Percentiles rank a stretch among this genome's conserved stretches.
phyloP scores from a whole-genome alignment of 345 rosid genomes.

The Bruguiera parviflora region DNA sequence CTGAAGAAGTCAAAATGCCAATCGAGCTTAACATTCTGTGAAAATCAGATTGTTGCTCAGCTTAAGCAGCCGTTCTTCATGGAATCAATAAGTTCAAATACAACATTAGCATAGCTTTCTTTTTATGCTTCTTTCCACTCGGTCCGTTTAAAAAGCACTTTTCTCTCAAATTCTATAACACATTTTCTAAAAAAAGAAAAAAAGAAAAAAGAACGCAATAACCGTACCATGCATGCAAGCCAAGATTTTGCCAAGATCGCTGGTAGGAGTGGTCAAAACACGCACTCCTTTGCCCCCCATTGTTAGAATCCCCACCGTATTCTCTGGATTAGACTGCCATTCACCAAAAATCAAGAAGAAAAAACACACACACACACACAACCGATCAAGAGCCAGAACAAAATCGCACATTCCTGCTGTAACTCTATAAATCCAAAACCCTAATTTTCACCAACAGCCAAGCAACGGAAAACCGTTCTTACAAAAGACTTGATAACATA shows the following conservation, averaged over 20 bases:
- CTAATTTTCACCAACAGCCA: conserved; percentile 1
- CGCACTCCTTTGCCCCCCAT: conserved; percentile 89
- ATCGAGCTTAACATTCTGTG: too few species aligned
- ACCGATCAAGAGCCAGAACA: not conserved
- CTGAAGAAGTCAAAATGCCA: too few species aligned
- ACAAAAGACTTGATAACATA: not conserved
- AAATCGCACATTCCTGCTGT: not conserved
- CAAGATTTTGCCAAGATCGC: conserved; percentile 71
- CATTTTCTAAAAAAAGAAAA: not conserved
- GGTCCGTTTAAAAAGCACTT: too few species aligned
- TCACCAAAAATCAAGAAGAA: not conserved
- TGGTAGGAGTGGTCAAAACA: conserved; percentile 69
- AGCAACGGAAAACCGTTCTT: not conserved
- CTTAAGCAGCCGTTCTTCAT: too few species aligned
- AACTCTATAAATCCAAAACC: not conserved
- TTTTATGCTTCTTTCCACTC: too few species aligned
- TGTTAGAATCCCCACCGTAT: conserved; percentile 70
- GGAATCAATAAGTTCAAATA: too few species aligned
- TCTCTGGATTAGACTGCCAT: conserved; percentile 79
- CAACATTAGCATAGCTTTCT: too few species aligned
- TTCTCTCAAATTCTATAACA: not conserved
- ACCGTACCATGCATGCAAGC: conserved; percentile 71
- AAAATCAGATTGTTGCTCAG: too few species aligned
- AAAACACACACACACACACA: not conserved
- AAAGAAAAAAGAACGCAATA: not conserved